Base-by-base conservation (phyloP, 805 yeast species). In the Gaillardinia entomophila region DNA sequence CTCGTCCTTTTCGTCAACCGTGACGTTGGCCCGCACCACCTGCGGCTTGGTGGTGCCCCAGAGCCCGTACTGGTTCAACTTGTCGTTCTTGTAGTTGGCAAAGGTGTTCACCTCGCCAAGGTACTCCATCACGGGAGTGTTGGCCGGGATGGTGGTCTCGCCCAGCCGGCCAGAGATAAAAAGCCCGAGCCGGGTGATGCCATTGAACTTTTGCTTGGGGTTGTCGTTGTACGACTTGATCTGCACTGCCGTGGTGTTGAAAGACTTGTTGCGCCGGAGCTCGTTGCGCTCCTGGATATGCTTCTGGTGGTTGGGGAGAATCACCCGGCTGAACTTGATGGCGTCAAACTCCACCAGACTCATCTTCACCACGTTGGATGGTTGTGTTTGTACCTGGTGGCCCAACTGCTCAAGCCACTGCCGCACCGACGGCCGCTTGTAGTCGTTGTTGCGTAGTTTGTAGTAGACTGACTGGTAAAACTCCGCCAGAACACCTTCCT, bases 41-140 rank as follows among this genome's bases (percentile, higher is more conserved):
- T 47, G 52, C 1, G 69, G 71, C 46, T 64, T 66, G 4, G 77
- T 80, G 36, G 81, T 80, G 5, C 81, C 96, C 80, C 78, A 77
- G 12, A 72, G 51, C 42, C 77, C 57, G 56, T 87, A 90, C 51
- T 88, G 96, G 55, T 89, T 90, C 34, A 76, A 65, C 16, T 77
- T 68, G 45, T 86, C 82, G 2, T 55, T 50, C 14, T 73, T 69
- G 53, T 89, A 89, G 44, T 72, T 75, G 17, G 71, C 66, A 43
- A 78, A 81, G 32, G 74, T 64, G 41, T 78, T 81, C 2, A 90
- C 55, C 43, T 82, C 89, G 5, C 97, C 97, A 6, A 77, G 53
- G 36, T 77, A 69, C 50, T 85, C 88, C 16, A 69, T 61, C 6
- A 87, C 55, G 3, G 74, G 61, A 1, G 75, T 68, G 13, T 71